Evolutionary conservation across 2,329 filamentous ascomycete species (phyloP), one percentile per base, ranked within the genome.

Genomic region (Trichoderma asperellum): DNA sequence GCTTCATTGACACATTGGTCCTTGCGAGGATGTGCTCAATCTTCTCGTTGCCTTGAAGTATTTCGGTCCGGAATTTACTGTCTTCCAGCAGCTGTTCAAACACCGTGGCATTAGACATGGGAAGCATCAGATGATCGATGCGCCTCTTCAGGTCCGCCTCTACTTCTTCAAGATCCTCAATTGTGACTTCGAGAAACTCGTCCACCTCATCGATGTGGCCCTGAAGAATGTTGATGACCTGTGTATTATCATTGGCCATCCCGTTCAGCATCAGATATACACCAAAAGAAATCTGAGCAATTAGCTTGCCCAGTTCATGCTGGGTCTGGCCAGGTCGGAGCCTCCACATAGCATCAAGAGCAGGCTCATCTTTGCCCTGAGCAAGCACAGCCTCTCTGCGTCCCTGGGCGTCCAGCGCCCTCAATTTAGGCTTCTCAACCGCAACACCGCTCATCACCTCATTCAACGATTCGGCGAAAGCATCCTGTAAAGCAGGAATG

Each of bases 141-240:
- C 95, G 89, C 71, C 93, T 91, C 68, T 88, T 87, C 72, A 98
- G 89, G 77, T 98, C 96, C 70, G 88, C 84, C 56, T 90, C 87
- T 5, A 94, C 93, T 64, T 94, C 83, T 57, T 91, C 87, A 63
- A 97, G 89, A 77, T 97, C 95, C 74, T 97, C 94, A 55, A 93
- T 88, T 0, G 93, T 92, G 21, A 92, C 89, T 78, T 97, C 93
- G 40, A 98, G 83, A 76, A 97, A 97, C 75, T 91, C 90, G 79
- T 98, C 96, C 35, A 98, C 88, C 79, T 98, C 95, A 76, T 97
- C 92, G 71, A 98, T 96, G 79, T 98, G 95, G 16, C 88, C 89
- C 76, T 97, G 93, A 68, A 98, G 84, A 65, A 98, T 98, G 72
- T 87, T 89, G 72, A 97, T 90, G 14, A 97, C 95, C 77, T 97